Percentiles rank a stretch among this genome's conserved stretches.
Conservation (phyloP, 1,284 basidiomycete species). For the Ustilago bromivora region DNA sequence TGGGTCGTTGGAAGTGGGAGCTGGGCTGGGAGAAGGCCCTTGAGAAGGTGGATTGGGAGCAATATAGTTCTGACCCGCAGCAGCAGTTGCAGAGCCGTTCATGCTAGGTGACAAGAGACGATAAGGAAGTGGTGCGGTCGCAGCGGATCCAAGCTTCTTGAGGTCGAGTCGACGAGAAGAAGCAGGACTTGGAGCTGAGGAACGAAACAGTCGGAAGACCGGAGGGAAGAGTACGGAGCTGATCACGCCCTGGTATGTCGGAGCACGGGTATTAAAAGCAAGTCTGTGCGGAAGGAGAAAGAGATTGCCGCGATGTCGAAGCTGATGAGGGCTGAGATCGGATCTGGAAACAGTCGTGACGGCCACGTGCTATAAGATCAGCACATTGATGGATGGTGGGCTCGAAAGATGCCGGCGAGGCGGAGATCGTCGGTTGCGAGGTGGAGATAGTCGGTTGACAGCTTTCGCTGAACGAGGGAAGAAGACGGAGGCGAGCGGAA, state of each 20-base stretch:
- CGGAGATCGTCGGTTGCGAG: background rate
- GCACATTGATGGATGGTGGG: slow-evolving; percentile 6
- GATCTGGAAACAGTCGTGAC: background rate
- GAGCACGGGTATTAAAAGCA: slow-evolving; percentile 5
- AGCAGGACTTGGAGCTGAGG: slow-evolving; percentile 6
- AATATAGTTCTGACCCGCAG: slow-evolving; percentile 38
- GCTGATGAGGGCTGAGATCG: slow-evolving; percentile 2
- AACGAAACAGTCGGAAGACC: background rate
- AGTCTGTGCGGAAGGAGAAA: background rate
- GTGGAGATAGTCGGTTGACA: background rate
- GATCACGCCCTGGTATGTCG: background rate
- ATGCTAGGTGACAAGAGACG: slow-evolving; percentile 34
- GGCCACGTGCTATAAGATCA: slow-evolving; percentile 10
- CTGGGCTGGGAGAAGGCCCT: slow-evolving; percentile 29
- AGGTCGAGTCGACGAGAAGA: slow-evolving; percentile 7
- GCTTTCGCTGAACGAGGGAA: background rate
- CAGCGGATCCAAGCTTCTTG: slow-evolving; percentile 19
- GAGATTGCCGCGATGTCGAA: background rate
- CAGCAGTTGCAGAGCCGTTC: slow-evolving; percentile 52
- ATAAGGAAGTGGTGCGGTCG: background rate
- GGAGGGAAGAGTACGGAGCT: background rate
- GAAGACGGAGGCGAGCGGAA: background rate
- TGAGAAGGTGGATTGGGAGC: slow-evolving; percentile 30
- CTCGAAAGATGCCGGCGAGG: background rate
- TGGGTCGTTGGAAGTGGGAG: slow-evolving; percentile 26